Percentiles rank a stretch among this genome's conserved stretches.
Evolutionary conservation across 1,139 yeast species (phyloP).

Genomic region (Magnusiomyces ingens): DNA sequence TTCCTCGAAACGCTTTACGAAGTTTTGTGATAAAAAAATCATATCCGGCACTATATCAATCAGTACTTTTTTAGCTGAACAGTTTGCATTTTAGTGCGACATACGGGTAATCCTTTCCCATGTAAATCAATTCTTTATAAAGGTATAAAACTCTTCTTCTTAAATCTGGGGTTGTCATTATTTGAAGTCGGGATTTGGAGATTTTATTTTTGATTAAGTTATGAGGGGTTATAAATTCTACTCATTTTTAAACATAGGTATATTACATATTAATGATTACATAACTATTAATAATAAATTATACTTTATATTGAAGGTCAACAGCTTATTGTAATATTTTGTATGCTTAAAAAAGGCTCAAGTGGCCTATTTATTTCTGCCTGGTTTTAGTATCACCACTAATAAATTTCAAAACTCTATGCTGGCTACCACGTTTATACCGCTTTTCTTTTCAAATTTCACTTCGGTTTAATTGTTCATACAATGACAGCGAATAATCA

Average conservation of each 20-base stretch:
- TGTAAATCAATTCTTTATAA: slow-evolving; percentile 34
- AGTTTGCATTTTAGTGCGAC: slow-evolving; percentile 8
- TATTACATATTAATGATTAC: not conserved
- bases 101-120: slow-evolving; percentile 35
- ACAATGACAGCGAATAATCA: slow-evolving; percentile 5
- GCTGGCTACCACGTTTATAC: not conserved
- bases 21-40: slow-evolving; percentile 26
- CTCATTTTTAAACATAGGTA: too few relatives aligned
- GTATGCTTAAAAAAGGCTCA: not conserved
- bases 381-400: too few relatives aligned
- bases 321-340: not conserved
- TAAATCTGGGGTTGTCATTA: slow-evolving; percentile 11
- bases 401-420: not conserved
- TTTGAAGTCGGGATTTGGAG: not conserved
- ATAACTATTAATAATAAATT: not conserved
- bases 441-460: too few relatives aligned
- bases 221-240: too few relatives aligned
- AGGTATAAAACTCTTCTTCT: slow-evolving; percentile 28
- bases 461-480: not conserved
- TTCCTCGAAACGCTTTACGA: slow-evolving; percentile 28
- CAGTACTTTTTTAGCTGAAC: not conserved
- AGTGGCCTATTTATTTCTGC: not conserved
- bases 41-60: slow-evolving; percentile 25
- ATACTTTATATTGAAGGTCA: not conserved
- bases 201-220: too few relatives aligned